Evolutionary conservation across 352 stramenopile genomes (phyloP), one percentile per base, ranked within the genome.

Genomic region (Pythium chondricola): DNA sequence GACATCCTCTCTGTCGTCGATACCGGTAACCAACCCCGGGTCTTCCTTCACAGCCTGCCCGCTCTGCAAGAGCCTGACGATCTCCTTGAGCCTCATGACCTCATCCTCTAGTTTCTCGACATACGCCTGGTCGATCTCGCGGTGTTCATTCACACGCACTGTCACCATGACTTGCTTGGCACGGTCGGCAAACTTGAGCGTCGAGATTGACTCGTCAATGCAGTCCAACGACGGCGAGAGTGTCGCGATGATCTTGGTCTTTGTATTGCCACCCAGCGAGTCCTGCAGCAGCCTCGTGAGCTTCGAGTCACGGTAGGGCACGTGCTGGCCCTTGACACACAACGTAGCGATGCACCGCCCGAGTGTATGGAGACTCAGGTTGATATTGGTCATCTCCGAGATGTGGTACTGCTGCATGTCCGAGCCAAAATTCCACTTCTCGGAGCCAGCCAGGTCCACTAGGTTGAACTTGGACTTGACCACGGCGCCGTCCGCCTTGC

Each of bases 301-400:
- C 62, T 97, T 97, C 5, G 85, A 97, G 57, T 98, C 93, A 14
- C 93, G 75, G 56, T 96, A 98, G 3, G 89, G 91, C 6, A 98
- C 81, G 51, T 97, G 91, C 14, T 48, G 30, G 1, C 22, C 11
- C 13, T 42, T 84, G 30, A 63, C 64, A 0, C 76, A 85, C 9
- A 97, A 58, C 14, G 85, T 65, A 6, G 80, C 77, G 26, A 97
- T 97, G 43, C 85, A 96, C 25, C 85, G 64, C 6, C 91, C 92
- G 3, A 98, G 68, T 13, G 84, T 96, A 55, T 96, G 85, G 13
- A 98, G 73, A 63, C 81, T 96, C 31, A 96, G 51, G 60, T 97
- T 98, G 56, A 97, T 97, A 52, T 93, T 96, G 14, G 84, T 97
- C 85, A 97, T 95, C 58, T 97, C 91, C 11, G 74, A 89, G 33